Evolutionary conservation across 371 early-diverging fungal genomes (phyloP).

Genomic region (Rhizopus microsporus): DNA sequence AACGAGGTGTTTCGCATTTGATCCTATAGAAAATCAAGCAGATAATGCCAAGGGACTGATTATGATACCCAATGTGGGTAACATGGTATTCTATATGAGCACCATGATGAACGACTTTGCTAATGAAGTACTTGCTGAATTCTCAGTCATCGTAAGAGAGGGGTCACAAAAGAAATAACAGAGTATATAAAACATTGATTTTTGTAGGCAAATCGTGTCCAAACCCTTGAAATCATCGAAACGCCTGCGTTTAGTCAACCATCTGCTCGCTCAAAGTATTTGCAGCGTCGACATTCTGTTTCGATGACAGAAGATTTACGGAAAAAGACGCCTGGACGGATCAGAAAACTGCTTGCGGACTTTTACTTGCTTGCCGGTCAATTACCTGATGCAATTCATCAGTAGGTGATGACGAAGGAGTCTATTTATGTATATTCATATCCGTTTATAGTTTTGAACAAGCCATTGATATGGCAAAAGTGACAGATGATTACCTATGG

Average conservation of each 20-base stretch:
- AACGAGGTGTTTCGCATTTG: constrained; percentile 81
- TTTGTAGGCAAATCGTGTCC: constrained; percentile 35
- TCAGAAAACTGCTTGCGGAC: constrained; percentile 78
- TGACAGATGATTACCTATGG: constrained; percentile 75
- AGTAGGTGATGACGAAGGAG: constrained; percentile 33
- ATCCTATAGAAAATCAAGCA: constrained; percentile 72
- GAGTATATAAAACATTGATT: background rate
- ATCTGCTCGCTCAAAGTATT: background rate
- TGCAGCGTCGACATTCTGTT: background rate
- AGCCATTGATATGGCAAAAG: constrained; percentile 71
- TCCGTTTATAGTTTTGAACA: constrained; percentile 52
- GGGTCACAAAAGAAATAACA: background rate
- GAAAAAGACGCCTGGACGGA: constrained; percentile 71
- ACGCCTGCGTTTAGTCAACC: constrained; percentile 24
- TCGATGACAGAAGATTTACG: constrained; percentile 23
- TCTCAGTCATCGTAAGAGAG: constrained; percentile 36
- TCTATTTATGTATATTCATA: background rate
- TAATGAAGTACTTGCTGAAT: constrained; percentile 64
- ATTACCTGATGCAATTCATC: constrained; percentile 70
- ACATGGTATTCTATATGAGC: constrained; percentile 75
- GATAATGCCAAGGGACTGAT: constrained; percentile 77
- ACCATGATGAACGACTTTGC: constrained; percentile 78
- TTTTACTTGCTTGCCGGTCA: constrained; percentile 78
- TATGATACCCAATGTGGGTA: constrained; percentile 83
- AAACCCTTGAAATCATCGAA: constrained; percentile 33